phyloP scores from a whole-genome alignment of 2,329 filamentous ascomycete species.

The Paramyrothecium roridum region DNA sequence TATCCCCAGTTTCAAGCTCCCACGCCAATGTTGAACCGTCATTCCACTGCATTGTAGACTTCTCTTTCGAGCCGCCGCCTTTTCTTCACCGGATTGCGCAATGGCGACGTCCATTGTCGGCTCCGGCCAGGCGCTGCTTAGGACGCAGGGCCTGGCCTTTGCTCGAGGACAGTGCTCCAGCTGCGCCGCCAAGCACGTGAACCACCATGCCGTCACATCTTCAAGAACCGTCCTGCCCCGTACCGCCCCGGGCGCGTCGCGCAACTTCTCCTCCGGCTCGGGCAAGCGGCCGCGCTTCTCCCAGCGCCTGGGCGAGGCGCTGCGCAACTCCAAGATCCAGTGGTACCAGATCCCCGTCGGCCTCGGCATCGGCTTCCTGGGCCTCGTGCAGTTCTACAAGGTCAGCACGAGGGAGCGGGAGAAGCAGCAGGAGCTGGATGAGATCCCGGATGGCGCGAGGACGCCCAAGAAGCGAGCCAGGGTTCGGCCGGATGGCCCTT shows the following conservation, averaged over 20 bases:
- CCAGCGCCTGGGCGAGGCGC: conserved; percentile 46
- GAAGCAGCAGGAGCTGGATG: conserved; percentile 41
- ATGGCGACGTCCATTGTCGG: conserved; percentile 29
- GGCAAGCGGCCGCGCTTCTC: conserved; percentile 48
- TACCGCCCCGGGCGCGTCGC: conserved; percentile 18
- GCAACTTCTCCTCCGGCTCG: conserved; percentile 30
- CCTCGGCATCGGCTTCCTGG: conserved; percentile 80
- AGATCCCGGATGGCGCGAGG: conserved; percentile 35
- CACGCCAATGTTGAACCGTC: not conserved
- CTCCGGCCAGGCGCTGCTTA: conserved; percentile 24
- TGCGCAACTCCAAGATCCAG: conserved; percentile 59
- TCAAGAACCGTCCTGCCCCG: conserved; percentile 19
- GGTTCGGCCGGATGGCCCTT: conserved; percentile 80
- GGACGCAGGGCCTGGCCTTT: conserved; percentile 25
- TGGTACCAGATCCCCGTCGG: conserved; percentile 92
- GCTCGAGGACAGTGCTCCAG: conserved; percentile 23
- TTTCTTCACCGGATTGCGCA: not conserved
- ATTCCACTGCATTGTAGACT: not conserved
- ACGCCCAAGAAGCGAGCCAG: conserved; percentile 52
- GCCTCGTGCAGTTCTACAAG: conserved; percentile 80
- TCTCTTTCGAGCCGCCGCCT: not conserved
- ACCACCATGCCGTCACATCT: conserved; percentile 8
- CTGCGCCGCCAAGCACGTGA: conserved; percentile 8
- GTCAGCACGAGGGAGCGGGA: conserved; percentile 57
- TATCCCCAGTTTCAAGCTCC: not conserved